Percentiles rank a stretch among this genome's conserved stretches.
These are phyloP conservation scores for Casuarina glauca DNA, from an alignment of 306 rosid species.

Conservation along the genomic window DNA sequence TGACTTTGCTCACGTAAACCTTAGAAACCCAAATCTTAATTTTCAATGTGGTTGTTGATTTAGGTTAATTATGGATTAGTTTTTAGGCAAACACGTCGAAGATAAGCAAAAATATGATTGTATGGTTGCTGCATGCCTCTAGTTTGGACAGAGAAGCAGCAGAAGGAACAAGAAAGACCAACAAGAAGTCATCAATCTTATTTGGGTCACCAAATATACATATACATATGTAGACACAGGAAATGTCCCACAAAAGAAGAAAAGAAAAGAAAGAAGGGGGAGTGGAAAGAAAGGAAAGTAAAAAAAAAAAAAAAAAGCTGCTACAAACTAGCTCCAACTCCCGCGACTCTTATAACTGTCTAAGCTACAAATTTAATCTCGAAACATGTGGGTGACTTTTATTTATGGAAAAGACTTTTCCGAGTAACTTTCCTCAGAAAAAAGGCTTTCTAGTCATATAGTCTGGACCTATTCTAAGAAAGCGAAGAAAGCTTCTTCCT, in stretches of 20 bases:
- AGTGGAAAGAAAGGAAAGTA: not conserved
- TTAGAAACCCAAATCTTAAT: no score
- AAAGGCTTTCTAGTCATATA: conserved; percentile 26
- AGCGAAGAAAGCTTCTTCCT: conserved; percentile 1
- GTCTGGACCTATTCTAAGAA: conserved; percentile 21
- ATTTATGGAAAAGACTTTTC: conserved; percentile 4
- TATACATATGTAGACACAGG: not conserved
- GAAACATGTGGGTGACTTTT: conserved; percentile 20
- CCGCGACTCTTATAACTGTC: conserved; percentile 35
- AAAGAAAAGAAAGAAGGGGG: not conserved
- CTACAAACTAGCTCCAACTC: conserved; percentile 10
- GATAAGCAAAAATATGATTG: no score
- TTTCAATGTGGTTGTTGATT: no score
- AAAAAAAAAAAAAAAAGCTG: conserved; percentile 11
- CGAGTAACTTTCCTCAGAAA: conserved; percentile 24
- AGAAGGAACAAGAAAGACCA: not conserved
- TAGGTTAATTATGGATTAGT: no score
- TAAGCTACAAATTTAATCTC: conserved; percentile 27
- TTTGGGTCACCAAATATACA: conserved; percentile 3
- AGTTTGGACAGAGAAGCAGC: no score
- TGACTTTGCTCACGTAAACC: no score
- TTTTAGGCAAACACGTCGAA: no score
- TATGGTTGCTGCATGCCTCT: no score
- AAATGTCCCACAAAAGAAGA: no score
- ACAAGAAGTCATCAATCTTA: not conserved